These are phyloP conservation scores for Lentinula edodes DNA, from an alignment of 768 basidiomycete species.

Conservation along the genomic window DNA sequence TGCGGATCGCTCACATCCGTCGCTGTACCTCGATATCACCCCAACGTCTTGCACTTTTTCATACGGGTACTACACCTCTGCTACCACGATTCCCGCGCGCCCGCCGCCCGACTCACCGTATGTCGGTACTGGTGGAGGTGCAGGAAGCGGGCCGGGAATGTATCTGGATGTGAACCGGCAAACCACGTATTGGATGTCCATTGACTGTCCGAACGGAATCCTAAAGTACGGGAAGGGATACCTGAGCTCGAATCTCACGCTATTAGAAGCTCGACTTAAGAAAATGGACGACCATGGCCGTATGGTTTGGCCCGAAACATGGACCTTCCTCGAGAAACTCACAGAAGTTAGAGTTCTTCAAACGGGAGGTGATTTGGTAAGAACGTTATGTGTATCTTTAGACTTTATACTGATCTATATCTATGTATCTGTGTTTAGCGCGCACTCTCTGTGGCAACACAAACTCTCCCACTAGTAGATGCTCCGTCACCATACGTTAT, in stretches of 20 bases:
- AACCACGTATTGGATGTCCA: slow-evolving; percentile 1
- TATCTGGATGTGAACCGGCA: neutral
- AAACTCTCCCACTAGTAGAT: slow-evolving; percentile 9
- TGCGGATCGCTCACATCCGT: neutral
- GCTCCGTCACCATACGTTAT: slow-evolving; percentile 12
- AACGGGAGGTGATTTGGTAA: slow-evolving; percentile 1
- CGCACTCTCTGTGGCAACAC: neutral
- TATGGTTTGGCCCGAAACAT: neutral
- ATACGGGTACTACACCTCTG: neutral
- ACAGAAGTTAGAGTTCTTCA: neutral
- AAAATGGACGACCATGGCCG: neutral
- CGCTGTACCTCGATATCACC: neutral
- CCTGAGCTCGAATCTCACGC: neutral
- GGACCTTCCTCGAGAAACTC: neutral
- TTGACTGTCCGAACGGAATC: neutral
- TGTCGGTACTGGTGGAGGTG: neutral
- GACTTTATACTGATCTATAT: neutral
- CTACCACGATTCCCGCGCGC: neutral
- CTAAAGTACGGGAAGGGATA: neutral
- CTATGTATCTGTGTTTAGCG: neutral
- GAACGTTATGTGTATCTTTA: neutral
- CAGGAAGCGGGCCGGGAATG: neutral
- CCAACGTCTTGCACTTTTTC: neutral
- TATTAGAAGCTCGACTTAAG: neutral
- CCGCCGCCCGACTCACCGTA: neutral